Base-by-base conservation (phyloP, 768 basidiomycete genomes). In the Plicaturopsis crispa region DNA sequence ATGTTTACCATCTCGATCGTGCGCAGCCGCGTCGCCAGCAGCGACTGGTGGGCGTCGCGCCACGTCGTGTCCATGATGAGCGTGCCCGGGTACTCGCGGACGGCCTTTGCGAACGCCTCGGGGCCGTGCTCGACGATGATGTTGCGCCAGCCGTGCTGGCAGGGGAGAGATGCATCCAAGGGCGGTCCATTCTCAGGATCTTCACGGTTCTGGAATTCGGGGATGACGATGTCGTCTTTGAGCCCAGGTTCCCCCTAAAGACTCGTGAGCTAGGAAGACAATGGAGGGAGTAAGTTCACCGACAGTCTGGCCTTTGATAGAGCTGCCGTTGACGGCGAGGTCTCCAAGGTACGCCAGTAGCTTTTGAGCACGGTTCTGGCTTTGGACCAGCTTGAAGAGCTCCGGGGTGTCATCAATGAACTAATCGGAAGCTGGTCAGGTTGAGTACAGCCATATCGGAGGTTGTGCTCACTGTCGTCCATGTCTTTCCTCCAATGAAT, bases 401-500 rank as follows among this genome's bases (percentile, higher is more conserved):
- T 97, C 92, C n/a, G 91, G 93, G 1, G 94, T 97, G 62, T 99
- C 96, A 54, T 99, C 96, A 62, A 99, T 98, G 72, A 99, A 98
- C 88, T 91, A 51, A 6, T 36, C 36, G 26, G 30, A 33, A 10
- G 43, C 35, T 24, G 24, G 17, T 14, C 37, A n/a, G 24, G 30
- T 34, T 22, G 26, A 35, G 17, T 18, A 19, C 20, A 35, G 35
- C 14, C 34, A 31, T 10, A 28, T 24, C 1, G 34, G 7, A 47
- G 48, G 30, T 6, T 44, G 53, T 50, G 44, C 73, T 43, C 47
- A 78, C 80, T 18, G 96, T 99, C 2, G 96, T 99, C 96, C 96
- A 99, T 7, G 96, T 96, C 69, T 92, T 88, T 42, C 94, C 94
- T 24, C 78, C 83, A 48, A 97, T 86, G 66, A 96, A 99, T 49